Evolutionary conservation across 2,329 filamentous ascomycete species (phyloP), one percentile per base, ranked within the genome.

Genomic region (Penicillium brevicompactum): DNA sequence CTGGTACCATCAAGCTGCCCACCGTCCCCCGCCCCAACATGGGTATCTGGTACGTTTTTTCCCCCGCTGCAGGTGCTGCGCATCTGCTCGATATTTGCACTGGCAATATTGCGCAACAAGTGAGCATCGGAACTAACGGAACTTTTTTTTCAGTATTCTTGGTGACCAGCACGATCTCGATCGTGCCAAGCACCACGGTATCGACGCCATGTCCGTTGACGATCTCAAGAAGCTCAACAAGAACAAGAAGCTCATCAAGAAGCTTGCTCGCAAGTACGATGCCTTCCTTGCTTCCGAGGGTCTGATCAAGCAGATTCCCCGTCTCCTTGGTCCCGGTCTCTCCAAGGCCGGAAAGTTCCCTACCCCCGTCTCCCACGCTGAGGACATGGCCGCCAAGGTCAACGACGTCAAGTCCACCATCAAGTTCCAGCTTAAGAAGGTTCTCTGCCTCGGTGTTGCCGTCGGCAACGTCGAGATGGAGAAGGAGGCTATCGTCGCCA

Each of bases 211-310:
- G 94, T 96, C 91, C 75, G 82, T 91, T 68, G 94, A 99, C 75
- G 94, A 99, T 82, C 84, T 99, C 83, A 99, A 99, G 91, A 99
- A 99, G 90, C 91, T 99, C 71, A 99, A 99, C 90, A 99, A 99
- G 91, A 99, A 99, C 91, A 97, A 99, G 91, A 99, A 99, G 90
- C 89, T 97, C 76, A 97, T 99, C 89, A 99, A 99, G 92, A 99
- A 99, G 90, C 90, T 99, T 69, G 94, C 94, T 65, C 92, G 92
- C 88, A 99, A 99, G 87, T 97, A 99, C 88, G 94, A 99, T 82
- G 94, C 94, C 72, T 99, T 99, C 84, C 82, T 99, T 78, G 90
- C 94, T 78, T 97, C 93, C 78, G 94, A 99, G 77, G 84, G 89
- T 75, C 84, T 99, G 76, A 97, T 99, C 89, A 97, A 96, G 89